Evolutionary conservation across 192 early-diverging fungal genomes (phyloP), one percentile per base, ranked within the genome.

Genomic region (Mortierella claussenii): DNA sequence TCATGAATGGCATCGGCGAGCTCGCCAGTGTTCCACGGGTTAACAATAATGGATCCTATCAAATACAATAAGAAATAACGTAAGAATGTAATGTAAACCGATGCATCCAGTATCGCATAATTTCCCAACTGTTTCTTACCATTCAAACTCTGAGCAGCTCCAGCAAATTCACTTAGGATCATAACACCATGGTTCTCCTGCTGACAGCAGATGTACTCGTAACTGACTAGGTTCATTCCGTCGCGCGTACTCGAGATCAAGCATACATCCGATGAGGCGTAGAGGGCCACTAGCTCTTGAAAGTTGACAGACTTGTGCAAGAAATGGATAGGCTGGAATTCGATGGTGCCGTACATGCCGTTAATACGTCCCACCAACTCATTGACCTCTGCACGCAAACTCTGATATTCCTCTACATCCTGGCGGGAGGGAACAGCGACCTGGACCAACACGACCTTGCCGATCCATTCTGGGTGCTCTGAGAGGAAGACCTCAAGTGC

Each of bases 11-110:
- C 96, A 36, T 90, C 87, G 2, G 97, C 85, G 12, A 99, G 84
- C 55, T 98, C 97, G 57, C 95, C 96, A 0, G 94, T 99, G 81
- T 97, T 98, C 98, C 98, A 99, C 30, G 98, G 96, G 81, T 99
- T 99, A 59, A 99, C 93, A 75, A 99, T 95, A 27, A 99, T 88
- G 2, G 98, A 93, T 17, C 96, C 90, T 91, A 69, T 10, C 6
- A 46, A 45, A n/a, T n/a, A n/a, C n/a, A n/a, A n/a, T n/a, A n/a
- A n/a, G n/a, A n/a, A n/a, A n/a, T n/a, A n/a, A n/a, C n/a, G n/a
- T n/a, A n/a, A n/a, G n/a, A n/a, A n/a, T n/a, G n/a, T n/a, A n/a
- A n/a, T n/a, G n/a, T n/a, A n/a, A n/a, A n/a, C n/a, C n/a, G n/a
- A n/a, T n/a, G n/a, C n/a, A n/a, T n/a, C n/a, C n/a, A n/a, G n/a